These are phyloP conservation scores for Furcasterigmium furcatum DNA, from an alignment of 2,329 filamentous ascomycete genomes.

Conservation along the genomic window DNA sequence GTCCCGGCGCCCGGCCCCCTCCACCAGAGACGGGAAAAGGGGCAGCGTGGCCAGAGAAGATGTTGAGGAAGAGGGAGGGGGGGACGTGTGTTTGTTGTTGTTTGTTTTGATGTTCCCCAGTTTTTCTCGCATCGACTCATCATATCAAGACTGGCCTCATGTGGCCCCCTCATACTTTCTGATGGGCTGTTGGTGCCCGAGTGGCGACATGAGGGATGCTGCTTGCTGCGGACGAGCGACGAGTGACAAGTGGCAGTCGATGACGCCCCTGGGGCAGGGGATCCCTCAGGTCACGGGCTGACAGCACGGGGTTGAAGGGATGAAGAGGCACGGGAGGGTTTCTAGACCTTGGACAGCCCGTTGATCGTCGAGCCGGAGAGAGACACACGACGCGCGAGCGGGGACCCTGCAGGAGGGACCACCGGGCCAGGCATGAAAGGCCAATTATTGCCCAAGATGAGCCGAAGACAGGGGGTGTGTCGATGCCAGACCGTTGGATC, in stretches of 20 bases:
- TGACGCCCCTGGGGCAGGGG: not conserved
- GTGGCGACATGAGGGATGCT: too few species aligned
- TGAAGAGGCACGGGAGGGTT: not conserved
- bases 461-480: not conserved
- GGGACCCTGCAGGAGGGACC: not conserved
- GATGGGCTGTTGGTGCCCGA: too few species aligned
- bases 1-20: too few species aligned
- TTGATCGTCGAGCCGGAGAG: not conserved
- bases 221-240: too few species aligned
- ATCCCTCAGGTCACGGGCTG: not conserved
- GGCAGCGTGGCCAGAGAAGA: not conserved
- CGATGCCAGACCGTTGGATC: slow-evolving; percentile 4
- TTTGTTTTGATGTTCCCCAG: not conserved
- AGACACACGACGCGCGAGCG: not conserved
- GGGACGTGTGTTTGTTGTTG: not conserved
- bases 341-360: not conserved
- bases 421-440: not conserved
- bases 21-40: not conserved
- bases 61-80: not conserved
- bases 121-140: not conserved
- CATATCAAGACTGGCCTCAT: not conserved
- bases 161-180: too few species aligned
- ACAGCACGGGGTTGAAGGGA: not conserved
- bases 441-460: slow-evolving; percentile 1
- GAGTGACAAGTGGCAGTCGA: too few species aligned